A percentile compares a stretch with the other conserved stretches of the same genome.
These are phyloP conservation scores for Periconia sp. DNA, from an alignment of 2,329 filamentous ascomycete genomes.

Conservation along the genomic window DNA sequence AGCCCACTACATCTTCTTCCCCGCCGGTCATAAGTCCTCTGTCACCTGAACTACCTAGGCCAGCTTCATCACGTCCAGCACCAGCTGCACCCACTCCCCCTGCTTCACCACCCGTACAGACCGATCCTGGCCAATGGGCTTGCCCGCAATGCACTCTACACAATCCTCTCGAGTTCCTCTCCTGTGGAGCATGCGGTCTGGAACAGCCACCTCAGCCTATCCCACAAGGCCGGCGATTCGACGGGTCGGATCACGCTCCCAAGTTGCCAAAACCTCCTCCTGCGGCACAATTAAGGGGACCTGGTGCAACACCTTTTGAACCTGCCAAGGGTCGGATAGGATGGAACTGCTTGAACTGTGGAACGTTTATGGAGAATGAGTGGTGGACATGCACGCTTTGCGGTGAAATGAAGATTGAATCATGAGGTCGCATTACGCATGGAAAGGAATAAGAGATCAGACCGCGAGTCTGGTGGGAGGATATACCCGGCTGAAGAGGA, in stretches of 20 bases:
- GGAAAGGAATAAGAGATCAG: not conserved
- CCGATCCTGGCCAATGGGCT: slow-evolving; percentile 53
- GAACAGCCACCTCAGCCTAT: slow-evolving; percentile 54
- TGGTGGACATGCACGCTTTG: slow-evolving; percentile 67
- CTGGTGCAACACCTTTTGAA: slow-evolving; percentile 43
- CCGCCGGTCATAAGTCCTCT: slow-evolving; percentile 16
- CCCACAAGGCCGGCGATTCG: slow-evolving; percentile 34
- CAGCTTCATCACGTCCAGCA: slow-evolving; percentile 17
- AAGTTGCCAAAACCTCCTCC: slow-evolving; percentile 35
- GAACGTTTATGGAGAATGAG: slow-evolving; percentile 63
- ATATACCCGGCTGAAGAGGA: too few species aligned
- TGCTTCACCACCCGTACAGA: slow-evolving; percentile 23
- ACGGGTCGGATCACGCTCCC: slow-evolving; percentile 22
- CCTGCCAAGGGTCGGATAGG: slow-evolving; percentile 54
- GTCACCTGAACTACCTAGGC: not conserved
- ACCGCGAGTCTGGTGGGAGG: not conserved
- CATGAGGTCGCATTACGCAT: slow-evolving; percentile 8
- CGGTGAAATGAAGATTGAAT: slow-evolving; percentile 57
- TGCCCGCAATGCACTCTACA: slow-evolving; percentile 64
- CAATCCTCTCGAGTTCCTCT: slow-evolving; percentile 61
- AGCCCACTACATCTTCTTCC: slow-evolving; percentile 33
- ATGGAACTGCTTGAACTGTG: slow-evolving; percentile 62
- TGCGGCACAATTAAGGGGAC: slow-evolving; percentile 26
- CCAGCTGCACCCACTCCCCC: slow-evolving; percentile 22
- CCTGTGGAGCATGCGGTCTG: slow-evolving; percentile 62